Conservation (phyloP, 192 early-diverging fungal species). For the Phlyctochytrium planicorne region DNA sequence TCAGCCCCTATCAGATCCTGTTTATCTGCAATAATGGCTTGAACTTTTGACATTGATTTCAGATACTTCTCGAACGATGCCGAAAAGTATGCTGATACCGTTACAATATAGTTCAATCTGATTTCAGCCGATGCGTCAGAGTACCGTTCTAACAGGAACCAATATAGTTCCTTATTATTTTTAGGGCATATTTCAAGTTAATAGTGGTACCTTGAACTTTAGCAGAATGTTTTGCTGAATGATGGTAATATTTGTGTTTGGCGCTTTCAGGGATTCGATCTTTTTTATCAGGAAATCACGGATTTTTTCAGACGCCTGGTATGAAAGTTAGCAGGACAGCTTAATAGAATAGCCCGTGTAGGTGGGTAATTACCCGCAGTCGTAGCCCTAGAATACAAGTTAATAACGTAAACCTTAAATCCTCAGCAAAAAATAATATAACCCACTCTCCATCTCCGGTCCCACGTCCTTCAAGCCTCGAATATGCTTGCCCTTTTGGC, state of each 20-base stretch:
- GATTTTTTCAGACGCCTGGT: conserved; percentile 75
- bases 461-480: conserved; percentile 80
- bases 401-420: too few species aligned
- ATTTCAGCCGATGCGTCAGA: conserved; percentile 85
- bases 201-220: conserved; percentile 56
- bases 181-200: neutral
- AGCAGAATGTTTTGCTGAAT: conserved; percentile 88
- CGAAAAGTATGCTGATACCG: conserved; percentile 81
- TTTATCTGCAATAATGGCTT: conserved; percentile 77
- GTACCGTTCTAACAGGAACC: conserved; percentile 88
- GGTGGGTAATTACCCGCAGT: too few species aligned
- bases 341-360: too few species aligned
- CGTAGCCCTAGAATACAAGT: conserved; percentile 43
- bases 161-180: conserved; percentile 72
- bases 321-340: neutral
- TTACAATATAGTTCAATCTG: conserved; percentile 79
- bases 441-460: conserved; percentile 83
- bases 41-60: conserved; percentile 70
- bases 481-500: conserved; percentile 73
- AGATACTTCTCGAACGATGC: conserved; percentile 91
- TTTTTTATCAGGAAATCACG: conserved; percentile 84
- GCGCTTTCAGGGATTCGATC: conserved; percentile 82
- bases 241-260: conserved; percentile 91
- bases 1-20: conserved; percentile 84
- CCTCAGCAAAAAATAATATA: conserved; percentile 1